phyloP scores from a whole-genome alignment of 2,329 filamentous ascomycete species.

The Cladophialophora immunda region DNA sequence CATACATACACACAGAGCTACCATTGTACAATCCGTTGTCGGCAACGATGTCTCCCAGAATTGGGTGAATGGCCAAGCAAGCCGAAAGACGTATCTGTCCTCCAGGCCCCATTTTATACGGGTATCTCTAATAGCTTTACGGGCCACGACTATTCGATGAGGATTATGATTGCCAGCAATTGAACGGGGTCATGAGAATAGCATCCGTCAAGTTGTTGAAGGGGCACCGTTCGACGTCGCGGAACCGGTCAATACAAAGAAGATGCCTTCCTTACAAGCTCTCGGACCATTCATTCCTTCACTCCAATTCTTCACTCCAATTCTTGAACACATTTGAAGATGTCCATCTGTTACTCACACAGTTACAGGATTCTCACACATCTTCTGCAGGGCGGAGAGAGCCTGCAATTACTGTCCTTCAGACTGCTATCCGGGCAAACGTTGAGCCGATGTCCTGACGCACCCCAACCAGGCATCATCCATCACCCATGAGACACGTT shows the following conservation, averaged over 20 bases:
- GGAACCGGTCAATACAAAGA: not conserved
- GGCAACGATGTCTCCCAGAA: not conserved
- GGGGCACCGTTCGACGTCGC: not conserved
- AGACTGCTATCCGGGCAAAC: not conserved
- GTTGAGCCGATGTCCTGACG: not conserved
- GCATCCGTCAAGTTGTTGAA: not conserved
- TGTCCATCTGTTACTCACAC: not conserved
- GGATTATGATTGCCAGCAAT: not conserved
- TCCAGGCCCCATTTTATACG: not conserved
- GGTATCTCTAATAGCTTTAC: not conserved
- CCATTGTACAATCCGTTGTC: not conserved
- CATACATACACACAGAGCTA: not conserved
- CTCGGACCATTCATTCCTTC: not conserved
- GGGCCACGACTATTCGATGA: not conserved
- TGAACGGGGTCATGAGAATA: not conserved
- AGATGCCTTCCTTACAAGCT: not conserved
- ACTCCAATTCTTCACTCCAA: not conserved
- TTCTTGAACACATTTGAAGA: not conserved
- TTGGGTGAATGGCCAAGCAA: not conserved
- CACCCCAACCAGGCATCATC: not conserved
- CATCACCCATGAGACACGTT: not conserved
- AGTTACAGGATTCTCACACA: not conserved
- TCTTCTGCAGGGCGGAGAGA: not conserved
- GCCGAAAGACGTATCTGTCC: not conserved
- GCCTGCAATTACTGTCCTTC: not conserved